Evolutionary conservation across 148 eudicot genomes (phyloP).

Genomic region (Talinum fruticosum): DNA sequence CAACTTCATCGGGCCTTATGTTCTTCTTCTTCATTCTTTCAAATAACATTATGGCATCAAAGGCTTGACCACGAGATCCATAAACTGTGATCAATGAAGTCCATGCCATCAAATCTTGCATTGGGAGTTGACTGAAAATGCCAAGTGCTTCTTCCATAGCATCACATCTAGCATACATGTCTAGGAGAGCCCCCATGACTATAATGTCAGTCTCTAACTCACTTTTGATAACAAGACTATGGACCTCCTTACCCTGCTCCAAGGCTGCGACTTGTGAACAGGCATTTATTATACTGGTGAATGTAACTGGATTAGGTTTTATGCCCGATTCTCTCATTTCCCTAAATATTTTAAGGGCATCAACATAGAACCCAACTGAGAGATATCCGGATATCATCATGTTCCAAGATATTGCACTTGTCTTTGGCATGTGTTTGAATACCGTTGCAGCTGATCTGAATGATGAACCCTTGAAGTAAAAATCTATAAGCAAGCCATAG

Average conservation of each 20-base stretch:
- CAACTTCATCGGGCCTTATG: background rate
- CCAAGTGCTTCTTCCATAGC: background rate
- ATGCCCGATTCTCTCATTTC: background rate
- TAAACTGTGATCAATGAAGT: background rate
- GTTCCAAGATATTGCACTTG: background rate
- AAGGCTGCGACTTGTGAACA: background rate
- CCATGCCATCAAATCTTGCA: background rate
- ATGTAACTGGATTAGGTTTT: background rate
- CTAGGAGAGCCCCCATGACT: background rate
- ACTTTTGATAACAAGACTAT: background rate
- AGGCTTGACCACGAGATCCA: background rate
- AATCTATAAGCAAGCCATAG: background rate
- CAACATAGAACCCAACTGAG: background rate
- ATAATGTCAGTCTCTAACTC: background rate
- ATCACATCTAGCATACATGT: background rate
- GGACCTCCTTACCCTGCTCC: background rate
- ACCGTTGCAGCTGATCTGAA: background rate
- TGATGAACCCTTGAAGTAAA: background rate
- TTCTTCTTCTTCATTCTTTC: background rate
- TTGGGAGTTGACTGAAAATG: background rate
- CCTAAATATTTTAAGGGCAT: background rate
- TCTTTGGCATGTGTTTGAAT: background rate
- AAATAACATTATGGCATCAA: background rate
- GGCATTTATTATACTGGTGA: background rate
- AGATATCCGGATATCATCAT: background rate